Base-by-base conservation (phyloP, 2,329 filamentous ascomycete species). In the Pseudogymnoascus pannorum region DNA sequence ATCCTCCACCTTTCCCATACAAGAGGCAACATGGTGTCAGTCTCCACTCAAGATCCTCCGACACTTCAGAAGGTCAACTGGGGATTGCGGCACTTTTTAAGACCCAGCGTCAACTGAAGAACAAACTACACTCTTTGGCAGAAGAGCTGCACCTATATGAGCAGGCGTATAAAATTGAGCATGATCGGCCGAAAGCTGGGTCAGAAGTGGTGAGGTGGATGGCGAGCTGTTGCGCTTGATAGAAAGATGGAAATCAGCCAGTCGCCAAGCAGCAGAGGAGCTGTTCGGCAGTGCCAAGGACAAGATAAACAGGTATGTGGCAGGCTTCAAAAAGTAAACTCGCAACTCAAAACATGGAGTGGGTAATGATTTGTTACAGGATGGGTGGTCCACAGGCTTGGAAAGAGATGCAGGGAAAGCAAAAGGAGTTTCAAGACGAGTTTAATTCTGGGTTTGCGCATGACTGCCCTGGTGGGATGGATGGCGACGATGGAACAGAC, bases 211-310 rank as follows among this genome's bases (percentile, higher is more conserved):
- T 35, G 11, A 31, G 42, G n/a, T 36, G 18, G 82, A 86, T 69
- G 76, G 74, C 1, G 83, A 88, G 62, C 75, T 91, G 22, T 73
- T 80, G 42, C 73, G 70, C 0, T 68, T 89, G 65, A 79, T 83
- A 42, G 71, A 70, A 2, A 87, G 81, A 70, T 91, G 88, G 88
- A 81, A 77, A 54, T 72, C 69, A 0, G 82, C 84, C 16, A 83
- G 81, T 63, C 79, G 86, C 64, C 74, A 78, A 58, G 87, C 85
- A 5, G 87, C 87, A 1, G 87, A 91, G 66, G 85, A 88, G 68
- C 74, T 89, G 9, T 90, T 87, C 71, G 77, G 74, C 22, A 74
- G 77, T 18, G 83, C 87, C 20, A 79, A 80, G 64, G 84, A 86
- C 70, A 75, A 83, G 60, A 78, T 88, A 35, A 77, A 83, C 67